These are phyloP conservation scores for Colletotrichum sansevieriae DNA, from an alignment of 2,329 filamentous ascomycete genomes.

Conservation along the genomic window DNA sequence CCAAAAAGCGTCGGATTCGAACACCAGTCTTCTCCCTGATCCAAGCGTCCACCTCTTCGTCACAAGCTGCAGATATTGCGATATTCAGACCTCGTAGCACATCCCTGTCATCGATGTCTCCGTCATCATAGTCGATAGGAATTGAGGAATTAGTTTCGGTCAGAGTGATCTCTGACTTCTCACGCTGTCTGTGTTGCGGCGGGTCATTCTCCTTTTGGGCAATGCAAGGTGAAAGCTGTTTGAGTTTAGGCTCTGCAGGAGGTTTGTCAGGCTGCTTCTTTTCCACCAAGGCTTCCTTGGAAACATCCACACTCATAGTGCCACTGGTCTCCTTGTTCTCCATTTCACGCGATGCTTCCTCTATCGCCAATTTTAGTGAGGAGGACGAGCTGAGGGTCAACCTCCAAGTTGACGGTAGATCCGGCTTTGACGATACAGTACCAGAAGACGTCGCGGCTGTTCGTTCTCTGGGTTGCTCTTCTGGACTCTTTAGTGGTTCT, in stretches of 20 bases:
- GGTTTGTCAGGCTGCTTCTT: not conserved
- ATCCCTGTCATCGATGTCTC: conserved; percentile 61
- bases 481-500: not conserved
- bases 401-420: conserved; percentile 49
- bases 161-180: not conserved
- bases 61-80: conserved; percentile 68
- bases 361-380: conserved; percentile 50
- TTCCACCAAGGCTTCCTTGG: not conserved
- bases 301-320: not conserved
- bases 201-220: not conserved
- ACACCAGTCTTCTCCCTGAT: conserved; percentile 66
- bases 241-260: not conserved
- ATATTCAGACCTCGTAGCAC: conserved; percentile 68
- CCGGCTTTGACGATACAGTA: conserved; percentile 33
- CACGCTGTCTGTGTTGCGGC: not conserved
- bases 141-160: conserved; percentile 40
- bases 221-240: not conserved
- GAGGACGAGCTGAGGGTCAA: conserved; percentile 47
- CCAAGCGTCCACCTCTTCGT: conserved; percentile 65
- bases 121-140: conserved; percentile 52
- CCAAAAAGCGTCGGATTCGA: conserved; percentile 66
- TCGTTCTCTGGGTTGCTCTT: not conserved
- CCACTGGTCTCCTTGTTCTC: conserved; percentile 44
- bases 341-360: conserved; percentile 47
- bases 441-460: conserved; percentile 6